phyloP scores from a whole-genome alignment of 2,329 filamentous ascomycete species.

The Aspergillus awamori region DNA sequence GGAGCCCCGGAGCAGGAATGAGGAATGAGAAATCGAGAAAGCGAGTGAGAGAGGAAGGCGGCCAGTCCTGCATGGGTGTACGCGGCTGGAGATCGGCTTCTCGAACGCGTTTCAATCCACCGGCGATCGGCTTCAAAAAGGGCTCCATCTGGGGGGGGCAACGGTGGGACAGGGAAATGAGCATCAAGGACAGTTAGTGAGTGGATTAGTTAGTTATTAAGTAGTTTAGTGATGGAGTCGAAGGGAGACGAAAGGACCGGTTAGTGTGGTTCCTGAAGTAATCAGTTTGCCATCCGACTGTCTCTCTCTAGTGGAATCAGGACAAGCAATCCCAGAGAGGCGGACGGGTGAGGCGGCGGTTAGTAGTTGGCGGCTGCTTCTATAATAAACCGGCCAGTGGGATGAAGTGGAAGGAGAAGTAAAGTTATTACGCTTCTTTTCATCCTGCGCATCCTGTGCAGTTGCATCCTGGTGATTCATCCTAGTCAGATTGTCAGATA shows the following conservation, averaged over 20 bases:
- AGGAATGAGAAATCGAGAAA: too few species aligned
- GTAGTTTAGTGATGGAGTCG: not conserved
- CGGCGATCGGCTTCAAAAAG: conserved; percentile 8
- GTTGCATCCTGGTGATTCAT: not conserved
- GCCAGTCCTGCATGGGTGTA: conserved; percentile 4
- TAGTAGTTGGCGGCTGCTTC: not conserved
- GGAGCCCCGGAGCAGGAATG: not conserved
- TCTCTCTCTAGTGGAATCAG: not conserved
- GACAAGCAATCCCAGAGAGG: not conserved
- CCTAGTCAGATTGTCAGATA: too few species aligned
- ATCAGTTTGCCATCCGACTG: too few species aligned
- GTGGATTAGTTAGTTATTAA: not conserved
- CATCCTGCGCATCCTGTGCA: too few species aligned
- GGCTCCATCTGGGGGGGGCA: conserved; percentile 6
- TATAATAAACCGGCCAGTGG: conserved; percentile 5
- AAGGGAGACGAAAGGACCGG: too few species aligned
- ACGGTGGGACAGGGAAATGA: conserved; percentile 5
- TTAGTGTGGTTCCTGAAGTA: too few species aligned
- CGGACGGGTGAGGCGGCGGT: not conserved
- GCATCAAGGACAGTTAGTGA: not conserved
- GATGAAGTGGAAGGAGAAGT: not conserved
- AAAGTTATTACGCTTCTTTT: not conserved
- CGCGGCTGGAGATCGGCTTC: conserved; percentile 16
- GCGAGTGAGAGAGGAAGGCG: not conserved
- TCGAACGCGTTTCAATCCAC: conserved; percentile 17